phyloP scores from a whole-genome alignment of 2,329 filamentous ascomycete genomes.

The Microascus cirrosus region DNA sequence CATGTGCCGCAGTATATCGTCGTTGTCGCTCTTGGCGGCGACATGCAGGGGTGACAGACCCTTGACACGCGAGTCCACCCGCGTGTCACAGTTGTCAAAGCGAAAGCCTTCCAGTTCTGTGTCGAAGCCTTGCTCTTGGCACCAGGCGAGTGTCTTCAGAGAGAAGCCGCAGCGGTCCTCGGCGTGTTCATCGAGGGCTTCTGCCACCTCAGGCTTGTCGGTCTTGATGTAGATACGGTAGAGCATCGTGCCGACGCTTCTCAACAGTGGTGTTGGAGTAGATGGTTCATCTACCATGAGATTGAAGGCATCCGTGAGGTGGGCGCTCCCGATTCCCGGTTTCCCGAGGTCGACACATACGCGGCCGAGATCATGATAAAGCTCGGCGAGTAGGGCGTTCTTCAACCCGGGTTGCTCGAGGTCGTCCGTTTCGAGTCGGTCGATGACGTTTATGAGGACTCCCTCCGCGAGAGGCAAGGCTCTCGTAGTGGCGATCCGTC shows the following conservation, averaged over 20 bases:
- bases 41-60: conserved; percentile 14
- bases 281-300: conserved; percentile 10
- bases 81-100: conserved; percentile 12
- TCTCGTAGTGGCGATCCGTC: neutral
- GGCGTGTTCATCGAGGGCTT: conserved; percentile 1
- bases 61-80: neutral
- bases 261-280: conserved; percentile 8
- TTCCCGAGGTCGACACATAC: conserved; percentile 12
- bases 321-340: conserved; percentile 9
- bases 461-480: neutral
- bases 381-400: neutral
- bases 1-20: conserved; percentile 15
- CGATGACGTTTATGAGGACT: neutral
- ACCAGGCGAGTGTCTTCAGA: conserved; percentile 14
- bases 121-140: conserved; percentile 14
- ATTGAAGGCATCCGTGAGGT: conserved; percentile 13
- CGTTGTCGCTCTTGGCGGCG: conserved; percentile 12
- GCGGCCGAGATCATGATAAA: conserved; percentile 17
- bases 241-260: conserved; percentile 14
- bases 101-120: conserved; percentile 12
- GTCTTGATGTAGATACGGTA: conserved; percentile 6
- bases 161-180: conserved; percentile 6
- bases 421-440: neutral
- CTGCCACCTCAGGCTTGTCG: neutral
- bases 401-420: neutral